Percentiles rank a stretch among this genome's conserved stretches.
phyloP scores from a whole-genome alignment of 257 asterid species.

The Nicotiana obtusifolia region DNA sequence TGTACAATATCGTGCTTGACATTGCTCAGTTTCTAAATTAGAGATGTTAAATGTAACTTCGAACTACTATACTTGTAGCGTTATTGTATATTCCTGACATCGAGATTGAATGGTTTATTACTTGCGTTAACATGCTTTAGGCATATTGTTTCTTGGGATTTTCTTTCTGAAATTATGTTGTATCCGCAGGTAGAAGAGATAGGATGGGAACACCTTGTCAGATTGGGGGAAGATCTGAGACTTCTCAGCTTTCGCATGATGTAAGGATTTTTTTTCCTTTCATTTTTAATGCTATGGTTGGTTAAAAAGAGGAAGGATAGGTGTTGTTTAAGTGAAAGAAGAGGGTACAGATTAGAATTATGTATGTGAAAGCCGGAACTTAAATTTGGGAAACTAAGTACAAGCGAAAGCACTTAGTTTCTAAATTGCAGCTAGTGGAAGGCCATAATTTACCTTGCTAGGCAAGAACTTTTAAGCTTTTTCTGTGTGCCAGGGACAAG shows the following conservation, averaged over 20 bases:
- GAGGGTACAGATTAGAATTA: not conserved
- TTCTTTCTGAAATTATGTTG: slow-evolving; percentile 5
- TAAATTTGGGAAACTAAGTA: too few relatives aligned
- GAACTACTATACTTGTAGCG: not conserved
- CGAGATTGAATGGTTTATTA: not conserved
- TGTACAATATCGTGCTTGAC: not conserved
- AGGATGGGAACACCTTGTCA: slow-evolving; percentile 76
- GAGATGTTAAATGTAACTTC: not conserved
- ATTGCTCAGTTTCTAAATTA: not conserved
- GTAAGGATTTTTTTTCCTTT: slow-evolving; percentile 27
- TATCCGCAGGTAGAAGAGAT: slow-evolving; percentile 66
- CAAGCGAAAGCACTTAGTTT: not conserved
- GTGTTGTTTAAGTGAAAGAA: slow-evolving; percentile 7
- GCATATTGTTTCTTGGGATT: not conserved
- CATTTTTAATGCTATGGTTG: not conserved
- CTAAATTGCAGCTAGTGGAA: not conserved
- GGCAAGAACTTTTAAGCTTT: slow-evolving; percentile 7
- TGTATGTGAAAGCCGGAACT: too few relatives aligned
- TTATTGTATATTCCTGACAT: not conserved
- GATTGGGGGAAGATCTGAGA: slow-evolving; percentile 51
- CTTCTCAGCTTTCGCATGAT: slow-evolving; percentile 49
- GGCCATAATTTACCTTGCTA: not conserved
- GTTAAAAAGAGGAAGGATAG: not conserved
- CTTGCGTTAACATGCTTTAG: not conserved
- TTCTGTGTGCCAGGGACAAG: slow-evolving; percentile 41